Conservation (phyloP, 495 filamentous ascomycete genomes). For the Aspergillus homomorphus region DNA sequence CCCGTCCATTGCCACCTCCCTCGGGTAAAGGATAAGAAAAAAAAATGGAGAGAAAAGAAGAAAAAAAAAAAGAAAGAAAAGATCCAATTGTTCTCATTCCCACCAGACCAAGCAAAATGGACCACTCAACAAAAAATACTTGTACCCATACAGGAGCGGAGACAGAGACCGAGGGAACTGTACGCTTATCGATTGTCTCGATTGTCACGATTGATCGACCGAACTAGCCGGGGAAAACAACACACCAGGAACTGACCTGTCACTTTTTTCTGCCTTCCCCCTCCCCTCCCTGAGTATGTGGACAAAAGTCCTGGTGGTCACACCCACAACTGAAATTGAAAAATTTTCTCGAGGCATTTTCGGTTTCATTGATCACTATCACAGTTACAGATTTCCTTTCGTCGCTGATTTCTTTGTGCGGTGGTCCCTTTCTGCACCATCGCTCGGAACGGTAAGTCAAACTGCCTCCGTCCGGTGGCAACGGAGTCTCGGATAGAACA, state of each 20-base stretch:
- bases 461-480: slow-evolving; percentile 14
- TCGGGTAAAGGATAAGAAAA: slow-evolving; percentile 6
- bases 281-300: not conserved
- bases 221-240: not conserved
- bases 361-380: not conserved
- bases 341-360: not conserved
- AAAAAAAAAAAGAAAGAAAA: not conserved
- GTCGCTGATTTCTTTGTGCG: not conserved
- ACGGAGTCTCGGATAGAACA: slow-evolving; percentile 10
- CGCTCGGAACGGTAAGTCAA: not conserved
- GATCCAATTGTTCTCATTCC: too few relatives aligned
- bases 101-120: too few relatives aligned
- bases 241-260: slow-evolving; percentile 7
- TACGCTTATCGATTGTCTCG: not conserved
- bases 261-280: not conserved
- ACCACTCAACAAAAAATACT: not conserved
- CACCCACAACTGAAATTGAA: not conserved
- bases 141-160: too few relatives aligned
- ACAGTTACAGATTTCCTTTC: not conserved
- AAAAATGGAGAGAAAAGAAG: not conserved
- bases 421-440: not conserved
- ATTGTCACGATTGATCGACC: not conserved
- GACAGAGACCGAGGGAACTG: too few relatives aligned
- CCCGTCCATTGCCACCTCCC: not conserved
- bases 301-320: not conserved